Evolutionary conservation across 495 filamentous ascomycete genomes (phyloP), one percentile per base, ranked within the genome.

Genomic region (Rusavskia elegans): DNA sequence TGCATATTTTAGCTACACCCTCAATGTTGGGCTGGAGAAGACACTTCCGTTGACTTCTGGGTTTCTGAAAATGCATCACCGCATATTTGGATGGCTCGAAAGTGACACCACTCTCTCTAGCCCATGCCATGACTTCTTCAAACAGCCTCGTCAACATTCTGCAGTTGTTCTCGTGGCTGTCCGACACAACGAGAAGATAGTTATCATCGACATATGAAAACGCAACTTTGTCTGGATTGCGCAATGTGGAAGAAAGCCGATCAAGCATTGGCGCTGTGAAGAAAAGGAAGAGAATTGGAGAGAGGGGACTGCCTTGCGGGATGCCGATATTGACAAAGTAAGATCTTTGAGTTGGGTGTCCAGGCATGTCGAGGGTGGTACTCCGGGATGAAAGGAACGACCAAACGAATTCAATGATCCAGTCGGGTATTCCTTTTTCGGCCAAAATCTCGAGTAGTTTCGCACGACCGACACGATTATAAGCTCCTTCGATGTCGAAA

Each of bases 261-360:
- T 54, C n/a, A 11, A 45, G 40, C 17, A 69, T 63, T n/a, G 63
- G 57, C 37, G 57, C 57, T 35, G 64, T 63, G 49, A 65, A 66
- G 54, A 69, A 63, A 23, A 63, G 56, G 55, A 60, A 61, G 14
- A 58, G 54, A 45, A 68, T 64, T 27, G 63, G 67, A 0, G 58
- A 70, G 8, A 71, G 53, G 8, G 59, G 57, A 3, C 62, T 63
- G 30, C 64, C 64, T 57, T 69, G 55, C 0, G 57, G 58, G 0
- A 66, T 59, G 21, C 62, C 56, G n/a, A 52, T 44, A 51, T 58
- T 30, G 11, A 45, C 29, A 20, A 17, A 29, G 5, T 2, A 20
- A 8, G 13, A 3, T 29, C 16, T n/a, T 17, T 29, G 17, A 17
- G 11, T 17, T 10, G 19, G 17, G 16, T 29, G n/a, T 16, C 45